Conservation (phyloP, 2,329 filamentous ascomycete genomes). For the Colletotrichum tropicale region DNA sequence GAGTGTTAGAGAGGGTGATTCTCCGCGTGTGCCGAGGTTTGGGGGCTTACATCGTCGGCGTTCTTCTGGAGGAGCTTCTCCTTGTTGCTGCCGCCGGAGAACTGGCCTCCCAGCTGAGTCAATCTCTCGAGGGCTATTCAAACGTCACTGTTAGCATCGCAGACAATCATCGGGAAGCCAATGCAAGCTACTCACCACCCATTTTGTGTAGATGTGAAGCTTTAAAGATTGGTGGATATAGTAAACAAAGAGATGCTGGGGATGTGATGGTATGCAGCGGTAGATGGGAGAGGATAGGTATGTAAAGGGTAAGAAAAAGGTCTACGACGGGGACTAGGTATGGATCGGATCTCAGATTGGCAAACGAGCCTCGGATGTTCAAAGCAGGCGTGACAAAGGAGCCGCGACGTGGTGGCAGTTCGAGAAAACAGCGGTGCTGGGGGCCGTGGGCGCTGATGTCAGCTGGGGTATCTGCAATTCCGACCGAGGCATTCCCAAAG, state of each 20-base stretch:
- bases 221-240: not conserved
- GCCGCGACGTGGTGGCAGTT: not conserved
- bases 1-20: slow-evolving; percentile 26
- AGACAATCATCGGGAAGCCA: slow-evolving; percentile 8
- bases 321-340: not conserved
- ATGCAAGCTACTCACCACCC: slow-evolving; percentile 36
- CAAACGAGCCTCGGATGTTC: slow-evolving; percentile 19
- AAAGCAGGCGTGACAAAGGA: not conserved
- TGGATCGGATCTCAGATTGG: slow-evolving; percentile 6
- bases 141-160: not conserved
- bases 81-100: slow-evolving; percentile 53
- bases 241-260: not conserved
- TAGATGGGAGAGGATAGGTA: not conserved
- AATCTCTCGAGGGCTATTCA: slow-evolving; percentile 59
- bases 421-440: not conserved
- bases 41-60: slow-evolving; percentile 63
- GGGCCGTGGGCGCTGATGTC: slow-evolving; percentile 14
- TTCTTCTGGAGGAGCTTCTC: slow-evolving; percentile 68
- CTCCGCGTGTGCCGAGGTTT: not conserved
- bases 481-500: slow-evolving; percentile 18
- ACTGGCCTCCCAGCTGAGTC: slow-evolving; percentile 66
- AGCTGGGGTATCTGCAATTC: not conserved
- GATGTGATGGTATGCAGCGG: not conserved
- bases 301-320: not conserved
- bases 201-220: slow-evolving; percentile 29